phyloP scores from a whole-genome alignment of 2,329 filamentous ascomycete species.

The Alternaria consortialis region DNA sequence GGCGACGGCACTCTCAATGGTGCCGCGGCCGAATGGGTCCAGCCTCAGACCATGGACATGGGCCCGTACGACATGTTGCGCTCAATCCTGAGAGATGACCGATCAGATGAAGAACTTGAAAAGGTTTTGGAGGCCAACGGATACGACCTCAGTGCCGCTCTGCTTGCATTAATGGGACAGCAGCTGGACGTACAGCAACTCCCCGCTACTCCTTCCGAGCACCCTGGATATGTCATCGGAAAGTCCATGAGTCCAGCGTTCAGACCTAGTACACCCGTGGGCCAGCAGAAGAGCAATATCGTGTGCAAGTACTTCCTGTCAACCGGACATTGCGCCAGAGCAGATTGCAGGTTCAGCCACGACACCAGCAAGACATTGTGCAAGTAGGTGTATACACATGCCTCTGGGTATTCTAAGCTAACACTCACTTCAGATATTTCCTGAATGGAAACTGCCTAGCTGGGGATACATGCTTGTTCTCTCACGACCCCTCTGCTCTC shows the following conservation, averaged over 20 bases:
- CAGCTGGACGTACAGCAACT: slow-evolving; percentile 63
- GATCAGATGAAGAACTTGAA: slow-evolving; percentile 93
- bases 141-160: slow-evolving; percentile 92
- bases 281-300: slow-evolving; percentile 81
- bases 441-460: slow-evolving; percentile 94
- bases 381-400: slow-evolving; percentile 74
- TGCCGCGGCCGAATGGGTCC: slow-evolving; percentile 81
- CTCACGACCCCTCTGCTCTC: slow-evolving; percentile 88
- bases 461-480: slow-evolving; percentile 94
- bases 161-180: slow-evolving; percentile 85
- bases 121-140: slow-evolving; percentile 86
- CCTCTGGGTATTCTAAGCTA: slow-evolving; percentile 28
- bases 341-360: slow-evolving; percentile 96
- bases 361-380: slow-evolving; percentile 95
- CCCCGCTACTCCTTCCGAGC: slow-evolving; percentile 60
- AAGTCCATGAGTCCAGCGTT: slow-evolving; percentile 82
- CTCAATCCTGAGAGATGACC: slow-evolving; percentile 88
- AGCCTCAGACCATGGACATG: slow-evolving; percentile 81
- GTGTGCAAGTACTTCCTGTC: slow-evolving; percentile 98
- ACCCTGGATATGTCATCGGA: slow-evolving; percentile 79
- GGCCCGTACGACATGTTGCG: slow-evolving; percentile 97
- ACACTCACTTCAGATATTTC: slow-evolving; percentile 75
- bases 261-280: slow-evolving; percentile 78
- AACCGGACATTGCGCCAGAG: slow-evolving; percentile 92
- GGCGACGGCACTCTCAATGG: slow-evolving; percentile 77